A percentile compares a stretch with the other conserved stretches of the same genome.
Conservation (phyloP, 371 early-diverging fungal genomes). For the Lichtheimia corymbifera region DNA sequence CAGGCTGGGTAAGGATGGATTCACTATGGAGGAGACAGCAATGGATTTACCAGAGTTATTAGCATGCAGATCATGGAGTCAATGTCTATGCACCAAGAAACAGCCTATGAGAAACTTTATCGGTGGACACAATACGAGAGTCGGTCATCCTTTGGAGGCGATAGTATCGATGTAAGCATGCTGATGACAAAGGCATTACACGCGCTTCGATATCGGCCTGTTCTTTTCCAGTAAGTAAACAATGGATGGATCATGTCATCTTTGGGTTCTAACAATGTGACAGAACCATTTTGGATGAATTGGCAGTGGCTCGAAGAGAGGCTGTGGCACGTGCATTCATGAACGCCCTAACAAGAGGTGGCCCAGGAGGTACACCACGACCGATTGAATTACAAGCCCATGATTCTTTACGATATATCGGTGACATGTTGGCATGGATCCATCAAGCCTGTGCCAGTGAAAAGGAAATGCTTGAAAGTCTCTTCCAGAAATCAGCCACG, state of each 20-base stretch:
- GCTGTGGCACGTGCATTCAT: slow-evolving; percentile 76
- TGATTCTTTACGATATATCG: slow-evolving; percentile 87
- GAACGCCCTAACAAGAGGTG: slow-evolving; percentile 84
- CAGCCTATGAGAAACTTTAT: slow-evolving; percentile 75
- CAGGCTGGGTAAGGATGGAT: slow-evolving; percentile 65
- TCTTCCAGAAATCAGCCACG: slow-evolving; percentile 45
- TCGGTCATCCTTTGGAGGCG: slow-evolving; percentile 64
- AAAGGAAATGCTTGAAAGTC: slow-evolving; percentile 81
- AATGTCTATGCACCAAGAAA: slow-evolving; percentile 69
- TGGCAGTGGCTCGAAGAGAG: slow-evolving; percentile 71
- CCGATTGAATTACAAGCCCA: slow-evolving; percentile 93
- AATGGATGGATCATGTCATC: background rate
- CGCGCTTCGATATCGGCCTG: slow-evolving; percentile 71
- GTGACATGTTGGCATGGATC: slow-evolving; percentile 95
- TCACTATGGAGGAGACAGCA: background rate
- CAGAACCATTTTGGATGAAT: slow-evolving; percentile 72
- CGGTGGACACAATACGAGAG: slow-evolving; percentile 81
- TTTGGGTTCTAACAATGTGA: background rate
- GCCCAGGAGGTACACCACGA: slow-evolving; percentile 80
- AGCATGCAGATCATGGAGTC: slow-evolving; percentile 82
- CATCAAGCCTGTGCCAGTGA: slow-evolving; percentile 91
- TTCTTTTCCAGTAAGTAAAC: slow-evolving; percentile 70
- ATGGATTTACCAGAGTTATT: background rate
- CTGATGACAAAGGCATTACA: slow-evolving; percentile 69
- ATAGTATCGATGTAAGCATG: slow-evolving; percentile 72